Percentiles rank a stretch among this genome's conserved stretches.
Conservation (phyloP, 2,329 filamentous ascomycete species). For the Ascocoryne sarcoides region DNA sequence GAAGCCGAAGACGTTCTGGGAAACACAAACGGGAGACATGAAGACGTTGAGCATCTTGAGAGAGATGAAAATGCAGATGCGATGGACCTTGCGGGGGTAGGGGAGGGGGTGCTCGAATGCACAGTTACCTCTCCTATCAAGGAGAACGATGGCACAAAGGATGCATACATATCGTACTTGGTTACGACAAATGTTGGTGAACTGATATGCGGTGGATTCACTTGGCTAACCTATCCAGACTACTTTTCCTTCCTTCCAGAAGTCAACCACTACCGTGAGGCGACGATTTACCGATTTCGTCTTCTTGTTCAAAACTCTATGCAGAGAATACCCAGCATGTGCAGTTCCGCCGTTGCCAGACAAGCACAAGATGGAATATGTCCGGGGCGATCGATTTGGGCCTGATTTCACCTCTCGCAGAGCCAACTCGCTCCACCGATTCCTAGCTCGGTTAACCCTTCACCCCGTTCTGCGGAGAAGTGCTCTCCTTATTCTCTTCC, state of each 20-base stretch:
- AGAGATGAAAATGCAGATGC: conserved; percentile 29
- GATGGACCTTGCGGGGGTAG: conserved; percentile 52
- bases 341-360: conserved; percentile 92
- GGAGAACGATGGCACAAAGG: conserved; percentile 93
- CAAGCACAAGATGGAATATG: conserved; percentile 99
- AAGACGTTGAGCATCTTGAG: conserved; percentile 24
- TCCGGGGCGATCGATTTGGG: conserved; percentile 90
- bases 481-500: conserved; percentile 74
- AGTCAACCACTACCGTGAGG: conserved; percentile 67
- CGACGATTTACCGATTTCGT: conserved; percentile 96
- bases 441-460: conserved; percentile 75
- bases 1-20: conserved; percentile 27
- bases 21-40: conserved; percentile 16
- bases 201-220: too few relatives aligned
- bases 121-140: conserved; percentile 77
- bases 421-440: conserved; percentile 84
- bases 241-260: conserved; percentile 88
- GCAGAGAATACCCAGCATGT: conserved; percentile 79
- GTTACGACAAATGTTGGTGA: conserved; percentile 73
- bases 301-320: conserved; percentile 87
- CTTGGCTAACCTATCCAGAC: too few relatives aligned
- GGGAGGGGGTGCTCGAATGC: conserved; percentile 72
- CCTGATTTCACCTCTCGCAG: conserved; percentile 83
- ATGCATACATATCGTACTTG: conserved; percentile 91
- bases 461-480: conserved; percentile 84